A percentile compares a stretch with the other conserved stretches of the same genome.
phyloP scores from a whole-genome alignment of 495 filamentous ascomycete species.

The Aspergillus panamensis region DNA sequence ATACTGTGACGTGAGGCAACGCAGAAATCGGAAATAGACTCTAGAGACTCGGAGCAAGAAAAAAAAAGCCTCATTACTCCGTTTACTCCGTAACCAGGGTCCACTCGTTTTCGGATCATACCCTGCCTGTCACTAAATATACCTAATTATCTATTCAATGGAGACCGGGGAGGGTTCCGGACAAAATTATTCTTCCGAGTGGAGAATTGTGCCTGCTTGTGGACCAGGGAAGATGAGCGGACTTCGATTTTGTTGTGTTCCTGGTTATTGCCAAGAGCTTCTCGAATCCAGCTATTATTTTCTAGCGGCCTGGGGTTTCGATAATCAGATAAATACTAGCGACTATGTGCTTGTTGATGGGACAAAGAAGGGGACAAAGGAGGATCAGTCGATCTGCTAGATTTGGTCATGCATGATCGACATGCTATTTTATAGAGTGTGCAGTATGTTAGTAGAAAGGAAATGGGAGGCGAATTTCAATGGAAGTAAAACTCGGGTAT shows the following conservation, averaged over 20 bases:
- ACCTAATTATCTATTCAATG: too few relatives aligned
- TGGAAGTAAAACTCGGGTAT: too few relatives aligned
- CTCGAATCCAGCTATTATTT: slow-evolving; percentile 3
- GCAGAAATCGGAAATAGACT: background rate
- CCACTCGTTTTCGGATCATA: background rate
- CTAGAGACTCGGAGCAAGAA: background rate
- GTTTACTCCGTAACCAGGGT: background rate
- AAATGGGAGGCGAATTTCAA: too few relatives aligned
- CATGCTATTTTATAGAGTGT: too few relatives aligned
- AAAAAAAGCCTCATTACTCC: background rate
- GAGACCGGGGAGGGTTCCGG: too few relatives aligned
- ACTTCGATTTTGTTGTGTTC: background rate
- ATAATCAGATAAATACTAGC: background rate
- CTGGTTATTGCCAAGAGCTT: background rate
- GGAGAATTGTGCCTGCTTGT: background rate
- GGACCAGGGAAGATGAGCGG: background rate
- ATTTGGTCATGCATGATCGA: too few relatives aligned
- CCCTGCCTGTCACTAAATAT: too few relatives aligned
- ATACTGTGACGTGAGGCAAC: background rate
- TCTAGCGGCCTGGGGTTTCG: background rate
- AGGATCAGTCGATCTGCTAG: too few relatives aligned
- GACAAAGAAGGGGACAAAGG: background rate
- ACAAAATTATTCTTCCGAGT: background rate
- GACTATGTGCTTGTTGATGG: background rate
- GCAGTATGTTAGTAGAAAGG: too few relatives aligned